Evolutionary conservation across 129 eudicot genomes (phyloP).

Genomic region (Tanacetum coccineum): DNA sequence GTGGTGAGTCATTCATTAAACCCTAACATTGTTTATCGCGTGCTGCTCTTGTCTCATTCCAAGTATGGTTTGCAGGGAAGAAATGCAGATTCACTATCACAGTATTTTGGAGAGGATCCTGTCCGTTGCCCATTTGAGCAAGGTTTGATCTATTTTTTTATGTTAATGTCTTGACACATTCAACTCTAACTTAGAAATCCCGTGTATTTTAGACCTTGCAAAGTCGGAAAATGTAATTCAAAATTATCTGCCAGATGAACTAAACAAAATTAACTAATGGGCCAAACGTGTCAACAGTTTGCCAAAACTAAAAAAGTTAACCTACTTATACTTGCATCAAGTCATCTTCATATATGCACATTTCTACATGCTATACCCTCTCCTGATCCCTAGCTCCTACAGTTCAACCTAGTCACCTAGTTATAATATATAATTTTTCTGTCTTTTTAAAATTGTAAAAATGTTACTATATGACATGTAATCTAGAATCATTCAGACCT

Average conservation of each 20-base stretch:
- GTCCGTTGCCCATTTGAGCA: slow-evolving; percentile 97
- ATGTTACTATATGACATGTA: neutral
- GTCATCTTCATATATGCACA: too few species aligned
- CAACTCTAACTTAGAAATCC: neutral
- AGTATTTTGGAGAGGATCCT: slow-evolving; percentile 97
- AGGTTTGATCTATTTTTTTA: slow-evolving; percentile 49
- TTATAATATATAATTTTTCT: neutral
- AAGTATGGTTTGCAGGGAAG: slow-evolving; percentile 68
- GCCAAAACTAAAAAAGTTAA: too few species aligned
- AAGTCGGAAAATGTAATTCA: neutral
- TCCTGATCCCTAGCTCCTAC: too few species aligned
- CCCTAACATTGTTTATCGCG: neutral
- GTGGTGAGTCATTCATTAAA: slow-evolving; percentile 55
- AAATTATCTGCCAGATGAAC: neutral
- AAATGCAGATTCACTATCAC: slow-evolving; percentile 89
- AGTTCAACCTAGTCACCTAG: neutral
- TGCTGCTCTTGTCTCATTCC: slow-evolving; percentile 14
- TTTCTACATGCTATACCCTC: too few species aligned
- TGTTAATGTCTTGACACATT: neutral
- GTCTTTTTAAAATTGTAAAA: neutral
- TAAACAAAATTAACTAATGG: neutral
- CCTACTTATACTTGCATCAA: too few species aligned
- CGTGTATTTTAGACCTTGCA: neutral
- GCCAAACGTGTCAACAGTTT: neutral
- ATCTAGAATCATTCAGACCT: neutral